phyloP scores from a whole-genome alignment of 1,284 basidiomycete genomes.

The Peniophora sp. region DNA sequence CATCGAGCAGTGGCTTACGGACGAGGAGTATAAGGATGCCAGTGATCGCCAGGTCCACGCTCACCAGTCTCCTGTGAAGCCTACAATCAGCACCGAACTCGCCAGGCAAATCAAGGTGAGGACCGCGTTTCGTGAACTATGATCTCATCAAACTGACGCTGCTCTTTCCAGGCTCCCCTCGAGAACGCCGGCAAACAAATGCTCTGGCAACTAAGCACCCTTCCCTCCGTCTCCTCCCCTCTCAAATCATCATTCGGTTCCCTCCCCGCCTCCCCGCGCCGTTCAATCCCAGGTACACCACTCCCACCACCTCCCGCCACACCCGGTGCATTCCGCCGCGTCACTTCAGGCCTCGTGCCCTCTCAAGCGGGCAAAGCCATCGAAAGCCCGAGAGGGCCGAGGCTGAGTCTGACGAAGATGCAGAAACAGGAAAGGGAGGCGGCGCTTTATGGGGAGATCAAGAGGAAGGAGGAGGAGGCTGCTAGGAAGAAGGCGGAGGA shows the following conservation, averaged over 20 bases:
- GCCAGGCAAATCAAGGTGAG: not conserved
- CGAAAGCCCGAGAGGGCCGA: not conserved
- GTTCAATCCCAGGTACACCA: not conserved
- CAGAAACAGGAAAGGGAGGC: constrained; percentile 78
- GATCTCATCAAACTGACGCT: no score
- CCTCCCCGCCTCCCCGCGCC: not conserved
- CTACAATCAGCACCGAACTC: constrained; percentile 22
- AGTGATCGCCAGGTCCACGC: constrained; percentile 53
- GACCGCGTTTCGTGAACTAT: no score
- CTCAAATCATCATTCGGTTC: not conserved
- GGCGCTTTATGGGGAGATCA: constrained; percentile 29
- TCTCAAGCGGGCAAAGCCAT: not conserved
- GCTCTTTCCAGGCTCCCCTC: not conserved
- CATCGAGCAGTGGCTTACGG: constrained; percentile 69
- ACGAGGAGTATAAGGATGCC: constrained; percentile 59
- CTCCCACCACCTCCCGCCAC: not conserved
- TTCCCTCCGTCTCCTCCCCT: not conserved
- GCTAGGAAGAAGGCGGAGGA: constrained; percentile 18
- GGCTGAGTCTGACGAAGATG: constrained; percentile 42
- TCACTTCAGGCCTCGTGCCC: not conserved
- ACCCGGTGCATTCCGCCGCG: not conserved
- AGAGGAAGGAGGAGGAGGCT: constrained; percentile 20
- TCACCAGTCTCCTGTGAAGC: constrained; percentile 47
- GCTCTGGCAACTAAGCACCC: not conserved
- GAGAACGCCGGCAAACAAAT: not conserved